phyloP scores from a whole-genome alignment of 495 filamentous ascomycete genomes.

The Aspergillus nidulans region DNA sequence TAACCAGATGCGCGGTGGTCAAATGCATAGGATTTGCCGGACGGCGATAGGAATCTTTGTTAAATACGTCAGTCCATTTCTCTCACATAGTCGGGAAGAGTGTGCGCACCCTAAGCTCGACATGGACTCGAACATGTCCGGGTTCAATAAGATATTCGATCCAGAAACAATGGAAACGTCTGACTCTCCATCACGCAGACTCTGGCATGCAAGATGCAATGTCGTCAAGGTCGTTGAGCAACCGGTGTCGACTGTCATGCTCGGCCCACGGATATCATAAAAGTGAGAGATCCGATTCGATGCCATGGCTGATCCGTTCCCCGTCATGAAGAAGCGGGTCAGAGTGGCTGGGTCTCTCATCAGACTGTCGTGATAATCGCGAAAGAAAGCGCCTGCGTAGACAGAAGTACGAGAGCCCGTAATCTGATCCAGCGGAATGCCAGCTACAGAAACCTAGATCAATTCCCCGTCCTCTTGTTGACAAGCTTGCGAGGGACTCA shows the following conservation, averaged over 20 bases:
- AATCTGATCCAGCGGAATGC: slow-evolving; percentile 25
- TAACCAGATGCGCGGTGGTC: slow-evolving; percentile 33
- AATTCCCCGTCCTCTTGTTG: too few species aligned
- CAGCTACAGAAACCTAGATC: too few species aligned
- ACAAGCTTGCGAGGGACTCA: too few species aligned
- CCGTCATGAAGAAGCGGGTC: slow-evolving; percentile 14
- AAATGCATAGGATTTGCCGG: slow-evolving; percentile 28
- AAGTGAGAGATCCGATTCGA: slow-evolving; percentile 41
- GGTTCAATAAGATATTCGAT: slow-evolving; percentile 24
- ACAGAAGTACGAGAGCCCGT: slow-evolving; percentile 24
- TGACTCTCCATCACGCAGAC: too few species aligned
- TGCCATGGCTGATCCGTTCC: slow-evolving; percentile 32
- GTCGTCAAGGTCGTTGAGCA: slow-evolving; percentile 39
- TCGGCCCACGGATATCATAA: slow-evolving; percentile 37
- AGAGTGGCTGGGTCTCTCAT: slow-evolving; percentile 6
- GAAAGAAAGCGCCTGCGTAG: slow-evolving; percentile 20
- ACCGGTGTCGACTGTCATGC: slow-evolving; percentile 40
- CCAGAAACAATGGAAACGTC: too few species aligned
- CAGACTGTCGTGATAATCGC: slow-evolving; percentile 18
- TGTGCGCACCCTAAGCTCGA: too few species aligned
- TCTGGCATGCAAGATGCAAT: slow-evolving; percentile 36
- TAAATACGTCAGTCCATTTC: too few species aligned
- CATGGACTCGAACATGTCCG: slow-evolving; percentile 18
- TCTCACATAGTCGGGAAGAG: too few species aligned
- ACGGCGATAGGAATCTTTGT: slow-evolving; percentile 9